Percentiles rank a stretch among this genome's conserved stretches.
These are phyloP conservation scores for Rhynchospora tenuis DNA, from an alignment of 176 grass and related monocot genomes.

Conservation along the genomic window DNA sequence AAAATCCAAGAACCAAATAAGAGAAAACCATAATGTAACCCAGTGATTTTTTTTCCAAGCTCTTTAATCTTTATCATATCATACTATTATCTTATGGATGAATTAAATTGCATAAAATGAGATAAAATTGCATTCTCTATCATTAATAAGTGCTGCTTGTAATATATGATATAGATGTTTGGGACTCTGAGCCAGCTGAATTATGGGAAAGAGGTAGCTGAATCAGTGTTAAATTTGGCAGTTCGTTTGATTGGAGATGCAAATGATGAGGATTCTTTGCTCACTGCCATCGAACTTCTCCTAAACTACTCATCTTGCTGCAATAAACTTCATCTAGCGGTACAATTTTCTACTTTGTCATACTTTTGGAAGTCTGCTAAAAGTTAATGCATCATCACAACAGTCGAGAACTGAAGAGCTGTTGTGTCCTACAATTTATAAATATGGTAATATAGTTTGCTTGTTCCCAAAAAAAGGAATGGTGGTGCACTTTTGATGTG, in stretches of 20 bases:
- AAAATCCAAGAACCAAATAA: neutral
- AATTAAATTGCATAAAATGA: neutral
- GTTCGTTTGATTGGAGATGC: conserved; percentile 57
- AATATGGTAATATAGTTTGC: neutral
- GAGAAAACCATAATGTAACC: neutral
- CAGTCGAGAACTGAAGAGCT: neutral
- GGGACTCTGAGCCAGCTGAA: conserved; percentile 59
- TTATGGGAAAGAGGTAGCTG: conserved; percentile 55
- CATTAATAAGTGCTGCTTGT: neutral
- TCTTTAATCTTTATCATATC: no score
- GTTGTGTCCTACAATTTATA: neutral
- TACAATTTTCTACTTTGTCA: conserved; percentile 40
- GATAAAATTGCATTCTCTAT: neutral
- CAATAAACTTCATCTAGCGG: conserved; percentile 65
- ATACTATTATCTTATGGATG: neutral
- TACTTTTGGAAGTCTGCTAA: conserved; percentile 11
- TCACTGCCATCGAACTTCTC: conserved; percentile 59
- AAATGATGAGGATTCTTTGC: conserved; percentile 55
- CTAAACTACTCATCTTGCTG: conserved; percentile 70
- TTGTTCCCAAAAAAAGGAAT: neutral
- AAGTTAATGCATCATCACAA: neutral
- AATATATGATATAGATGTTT: conserved; percentile 53
- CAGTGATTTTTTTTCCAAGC: neutral
- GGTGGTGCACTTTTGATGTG: neutral
- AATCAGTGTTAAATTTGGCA: conserved; percentile 56